Base-by-base conservation (phyloP, 306 rosid species). In the Citrullus mucosospermus region DNA sequence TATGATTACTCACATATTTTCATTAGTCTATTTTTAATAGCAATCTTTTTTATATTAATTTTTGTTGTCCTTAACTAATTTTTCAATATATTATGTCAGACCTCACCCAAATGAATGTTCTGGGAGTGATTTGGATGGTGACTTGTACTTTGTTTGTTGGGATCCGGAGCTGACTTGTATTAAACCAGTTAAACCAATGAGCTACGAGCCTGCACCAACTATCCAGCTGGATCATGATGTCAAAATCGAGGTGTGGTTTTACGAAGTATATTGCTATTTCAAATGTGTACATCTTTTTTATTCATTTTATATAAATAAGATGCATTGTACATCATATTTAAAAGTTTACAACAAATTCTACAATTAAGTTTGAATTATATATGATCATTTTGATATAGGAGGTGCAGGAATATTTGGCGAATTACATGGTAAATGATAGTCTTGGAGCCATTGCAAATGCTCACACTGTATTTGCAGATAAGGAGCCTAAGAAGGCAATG, bases 101-200 rank as follows among this genome's bases (percentile, higher is more conserved):
- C 98, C 98, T 70, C 98, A 93, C 76, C 92, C 72, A 25, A 91
- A 91, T 80, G 98, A 91, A 76, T 93, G 96, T 73, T 93, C 96
- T 9, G 97, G 98, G 75, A 91, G 96, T 62, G 97, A 93, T 83
- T 84, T 93, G 53, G 97, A 90, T 74, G 97, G 98, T 61, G 97
- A 93, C 71, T 87, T 87, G 65, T 87, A 93, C 86, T 91, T 86
- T 74, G 93, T 88, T 62, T 83, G 87, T 66, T 93, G 98, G 98
- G 98, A 93, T 77, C 59, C 32, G 6, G 96, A 91, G 43, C 80
- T 91, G 75, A 83, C 90, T 83, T 93, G 96, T 63, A 69, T 66
- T 4, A 17, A 0, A 3, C 84, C 41, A 59, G 58, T 62, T 11
- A 36, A 61, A 4, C 97, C 97, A 28, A 93, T 91, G 97, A 95